Evolutionary conservation across 176 grass and related monocot genomes (phyloP).

Genomic region (Aegilops longissima): DNA sequence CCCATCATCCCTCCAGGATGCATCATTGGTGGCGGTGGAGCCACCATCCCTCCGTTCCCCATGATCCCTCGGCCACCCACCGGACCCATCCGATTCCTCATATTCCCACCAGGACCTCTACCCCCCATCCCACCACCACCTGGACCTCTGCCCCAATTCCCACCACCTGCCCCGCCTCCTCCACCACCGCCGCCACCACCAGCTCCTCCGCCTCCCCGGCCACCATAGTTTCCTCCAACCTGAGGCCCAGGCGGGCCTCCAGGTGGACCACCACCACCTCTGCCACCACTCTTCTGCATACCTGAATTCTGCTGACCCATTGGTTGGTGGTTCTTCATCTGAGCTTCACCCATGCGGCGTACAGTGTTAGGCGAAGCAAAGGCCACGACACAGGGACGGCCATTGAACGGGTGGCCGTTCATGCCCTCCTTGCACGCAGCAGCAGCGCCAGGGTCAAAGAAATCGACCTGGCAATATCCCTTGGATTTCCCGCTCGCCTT

Average conservation of each 20-base stretch:
- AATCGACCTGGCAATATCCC: conserved; percentile 75
- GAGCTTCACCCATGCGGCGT: conserved; percentile 71
- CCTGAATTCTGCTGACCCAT: conserved; percentile 43
- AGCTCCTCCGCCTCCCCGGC: conserved; percentile 37
- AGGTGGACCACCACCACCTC: conserved; percentile 20
- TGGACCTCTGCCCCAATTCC: conserved; percentile 47
- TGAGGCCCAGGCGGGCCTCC: conserved; percentile 29
- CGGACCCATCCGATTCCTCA: conserved; percentile 61
- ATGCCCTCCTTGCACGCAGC: conserved; percentile 64
- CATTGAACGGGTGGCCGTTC: conserved; percentile 73
- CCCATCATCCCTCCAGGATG: conserved; percentile 67
- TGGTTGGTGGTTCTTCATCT: conserved; percentile 60
- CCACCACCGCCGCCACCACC: conserved; percentile 11
- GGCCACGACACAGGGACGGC: conserved; percentile 69
- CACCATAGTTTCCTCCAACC: conserved; percentile 40
- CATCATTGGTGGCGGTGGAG: conserved; percentile 56
- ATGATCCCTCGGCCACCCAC: conserved; percentile 56
- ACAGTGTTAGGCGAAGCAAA: conserved; percentile 56
- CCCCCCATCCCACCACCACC: conserved; percentile 55
- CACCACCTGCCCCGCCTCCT: conserved; percentile 35
- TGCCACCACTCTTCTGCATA: conserved; percentile 49
- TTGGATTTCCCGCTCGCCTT: conserved; percentile 81
- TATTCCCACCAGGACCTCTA: conserved; percentile 46
- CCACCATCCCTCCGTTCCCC: conserved; percentile 56
- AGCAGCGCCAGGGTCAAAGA: conserved; percentile 51